Evolutionary conservation across 2,329 filamentous ascomycete species (phyloP), one percentile per base, ranked within the genome.

Genomic region (Xylariaceae sp.): DNA sequence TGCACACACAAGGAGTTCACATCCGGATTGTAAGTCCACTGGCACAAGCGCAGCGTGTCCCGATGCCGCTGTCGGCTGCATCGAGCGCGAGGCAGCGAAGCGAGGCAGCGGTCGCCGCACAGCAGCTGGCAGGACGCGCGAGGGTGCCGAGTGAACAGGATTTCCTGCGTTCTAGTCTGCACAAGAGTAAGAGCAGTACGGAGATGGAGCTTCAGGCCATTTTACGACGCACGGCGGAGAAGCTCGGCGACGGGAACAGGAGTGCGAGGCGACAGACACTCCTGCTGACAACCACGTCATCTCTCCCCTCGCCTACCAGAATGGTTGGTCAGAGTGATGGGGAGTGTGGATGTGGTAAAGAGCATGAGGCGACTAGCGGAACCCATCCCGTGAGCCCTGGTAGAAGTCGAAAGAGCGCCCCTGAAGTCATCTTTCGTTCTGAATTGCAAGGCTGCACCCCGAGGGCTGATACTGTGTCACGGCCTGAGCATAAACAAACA

Each of bases 201-300:
- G 79, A 82, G 56, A 71, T 73, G 11, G 78, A 78, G 1, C 63
- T 83, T 22, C 70, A 73, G 1, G 69, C 76, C 53, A 83, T 83
- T 28, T 67, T 83, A 31, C 71, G 71, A 41, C 77, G 72, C 33
- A 83, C 80, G 1, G 80, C 82, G 22, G 69, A 75, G 66, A 70
- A 79, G 10, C 69, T 83, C 13, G 69, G 73, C 17, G 71, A 75
- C 3, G 73, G 73, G 3, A 61, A 51, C 10, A 57, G 59, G n/a
- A 66, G 63, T 43, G n/a, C 55, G n/a, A 55, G 65, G 31, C 54
- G 66, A 22, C 64, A 67, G 58, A 66, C 63, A 1, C 34, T 67
- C 34, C 56, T 63, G 56, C 18, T 51, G 7, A 48, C 58, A 6
- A 41, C 46, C 14, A 45, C 53, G 1, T 17, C 54, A 9, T 9